Evolutionary conservation across 768 basidiomycete genomes (phyloP).

Genomic region (Leccinum truebloodii): DNA sequence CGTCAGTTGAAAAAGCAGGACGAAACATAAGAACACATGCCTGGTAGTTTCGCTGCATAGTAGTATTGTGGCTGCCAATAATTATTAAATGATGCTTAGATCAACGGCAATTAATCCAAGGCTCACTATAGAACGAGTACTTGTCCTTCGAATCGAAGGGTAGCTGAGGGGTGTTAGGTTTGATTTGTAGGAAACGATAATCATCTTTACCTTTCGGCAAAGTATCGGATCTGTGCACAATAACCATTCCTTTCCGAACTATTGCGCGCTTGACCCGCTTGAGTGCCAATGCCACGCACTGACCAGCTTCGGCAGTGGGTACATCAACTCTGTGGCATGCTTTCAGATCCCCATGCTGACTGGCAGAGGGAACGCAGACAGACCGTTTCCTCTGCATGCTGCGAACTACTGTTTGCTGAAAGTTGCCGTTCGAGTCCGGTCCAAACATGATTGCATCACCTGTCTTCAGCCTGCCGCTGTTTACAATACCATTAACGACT

Average conservation of each 20-base stretch:
- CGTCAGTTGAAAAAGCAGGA: constrained; percentile 1
- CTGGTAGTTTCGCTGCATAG: constrained; percentile 91
- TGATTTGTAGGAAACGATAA: neutral
- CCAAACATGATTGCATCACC: constrained; percentile 86
- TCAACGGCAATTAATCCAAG: neutral
- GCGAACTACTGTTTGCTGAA: constrained; percentile 75
- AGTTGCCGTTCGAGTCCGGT: constrained; percentile 92
- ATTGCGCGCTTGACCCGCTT: constrained; percentile 82
- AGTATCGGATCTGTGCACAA: constrained; percentile 76
- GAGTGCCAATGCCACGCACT: constrained; percentile 90
- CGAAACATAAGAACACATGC: constrained; percentile 39
- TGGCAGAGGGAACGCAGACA: constrained; percentile 26
- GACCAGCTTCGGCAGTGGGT: constrained; percentile 86
- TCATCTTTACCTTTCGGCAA: constrained; percentile 67
- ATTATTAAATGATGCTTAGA: constrained; percentile 5
- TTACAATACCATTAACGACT: constrained; percentile 82
- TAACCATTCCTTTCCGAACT: constrained; percentile 93
- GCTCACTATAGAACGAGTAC: constrained; percentile 89
- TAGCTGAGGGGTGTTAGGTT: constrained; percentile 45
- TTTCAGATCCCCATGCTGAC: constrained; percentile 3
- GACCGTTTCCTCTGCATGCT: constrained; percentile 93
- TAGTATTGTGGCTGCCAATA: constrained; percentile 79
- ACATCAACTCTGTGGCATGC: constrained; percentile 67
- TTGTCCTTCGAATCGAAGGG: constrained; percentile 88
- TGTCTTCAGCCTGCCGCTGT: constrained; percentile 69